A percentile compares a stretch with the other conserved stretches of the same genome.
These are phyloP conservation scores for Rhizoclosmatium sp. DNA, from an alignment of 192 early-diverging fungal genomes.

Conservation along the genomic window DNA sequence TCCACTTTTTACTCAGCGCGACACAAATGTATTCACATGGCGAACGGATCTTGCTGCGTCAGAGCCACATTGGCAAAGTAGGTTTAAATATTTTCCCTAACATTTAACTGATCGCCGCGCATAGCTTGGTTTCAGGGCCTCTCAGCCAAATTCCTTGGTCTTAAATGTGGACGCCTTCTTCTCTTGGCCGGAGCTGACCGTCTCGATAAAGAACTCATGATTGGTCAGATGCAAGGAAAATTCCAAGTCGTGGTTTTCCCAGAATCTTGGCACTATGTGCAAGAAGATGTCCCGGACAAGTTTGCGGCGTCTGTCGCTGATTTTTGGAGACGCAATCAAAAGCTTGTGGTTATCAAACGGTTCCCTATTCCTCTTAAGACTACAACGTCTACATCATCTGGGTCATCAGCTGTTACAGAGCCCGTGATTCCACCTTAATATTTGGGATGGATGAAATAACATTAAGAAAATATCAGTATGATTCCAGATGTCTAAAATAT, in stretches of 20 bases:
- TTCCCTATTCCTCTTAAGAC: constrained; percentile 33
- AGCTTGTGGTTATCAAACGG: constrained; percentile 28
- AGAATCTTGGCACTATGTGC: constrained; percentile 55
- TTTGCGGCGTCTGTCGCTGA: constrained; percentile 44
- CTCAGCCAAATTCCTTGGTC: constrained; percentile 48
- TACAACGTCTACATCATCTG: not conserved
- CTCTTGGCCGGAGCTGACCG: constrained; percentile 59
- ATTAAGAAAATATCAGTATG: no score
- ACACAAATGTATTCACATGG: constrained; percentile 35
- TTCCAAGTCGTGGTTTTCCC: constrained; percentile 59
- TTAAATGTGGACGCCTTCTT: constrained; percentile 43
- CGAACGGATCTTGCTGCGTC: constrained; percentile 42
- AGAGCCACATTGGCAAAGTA: constrained; percentile 47
- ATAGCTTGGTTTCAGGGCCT: constrained; percentile 58
- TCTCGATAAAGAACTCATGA: constrained; percentile 58
- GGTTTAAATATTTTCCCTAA: not conserved
- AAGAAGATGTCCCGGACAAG: constrained; percentile 57
- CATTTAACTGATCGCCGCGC: not conserved
- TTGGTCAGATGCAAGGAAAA: constrained; percentile 66
- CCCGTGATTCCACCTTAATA: no score
- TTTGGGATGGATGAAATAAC: no score
- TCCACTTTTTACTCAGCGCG: constrained; percentile 10
- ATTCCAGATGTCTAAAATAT: no score
- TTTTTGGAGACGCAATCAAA: constrained; percentile 50
- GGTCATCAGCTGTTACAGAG: no score